Evolutionary conservation across 2,329 filamentous ascomycete genomes (phyloP), one percentile per base, ranked within the genome.

Genomic region (Scleromitrula shiraiana): DNA sequence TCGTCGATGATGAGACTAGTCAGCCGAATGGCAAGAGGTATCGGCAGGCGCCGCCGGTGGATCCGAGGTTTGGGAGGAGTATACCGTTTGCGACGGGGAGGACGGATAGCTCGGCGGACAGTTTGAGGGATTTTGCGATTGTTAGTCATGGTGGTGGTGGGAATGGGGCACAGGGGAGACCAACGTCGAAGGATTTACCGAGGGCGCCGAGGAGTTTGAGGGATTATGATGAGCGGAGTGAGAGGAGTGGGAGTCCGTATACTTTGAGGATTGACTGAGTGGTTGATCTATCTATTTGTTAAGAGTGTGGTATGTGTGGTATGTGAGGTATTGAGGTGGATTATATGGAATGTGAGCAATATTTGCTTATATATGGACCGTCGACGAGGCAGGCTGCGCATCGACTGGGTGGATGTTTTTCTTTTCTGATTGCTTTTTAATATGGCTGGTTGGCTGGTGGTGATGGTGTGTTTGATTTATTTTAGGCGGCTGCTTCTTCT

Each of bases 1-100:
- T 89, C 12, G 78, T 87, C 3, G 82, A 88, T 53, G 80, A 81
- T 45, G 80, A 85, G 17, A 40, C 48, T 19, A 50, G 49, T 6
- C 30, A 42, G 12, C n/a, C 55, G 3, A 32, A 15, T 30, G 22
- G 20, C 5, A 59, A 53, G 22, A 48, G 52, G 8, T 60, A 56
- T 44, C 57, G 52, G 36, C 50, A 57, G 24, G 59, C 62, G 2
- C 62, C 62, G n/a, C 57, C 62, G 2, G 55, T 64, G 0, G 61
- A 64, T 50, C 59, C 59, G 5, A 58, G 52, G 20, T 58, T 57
- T 26, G 60, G 58, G 7, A 49, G 55, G 39, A 50, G 41, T 8
- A 42, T 52, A 3, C 46, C 51, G 14, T 44, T 41, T 23, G 36
- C 15, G 29, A 19, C 30, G 2, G 8, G 10, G 4, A 37, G 44